These are phyloP conservation scores for Plantago elongata DNA, from an alignment of 257 asterid species.

Conservation along the genomic window DNA sequence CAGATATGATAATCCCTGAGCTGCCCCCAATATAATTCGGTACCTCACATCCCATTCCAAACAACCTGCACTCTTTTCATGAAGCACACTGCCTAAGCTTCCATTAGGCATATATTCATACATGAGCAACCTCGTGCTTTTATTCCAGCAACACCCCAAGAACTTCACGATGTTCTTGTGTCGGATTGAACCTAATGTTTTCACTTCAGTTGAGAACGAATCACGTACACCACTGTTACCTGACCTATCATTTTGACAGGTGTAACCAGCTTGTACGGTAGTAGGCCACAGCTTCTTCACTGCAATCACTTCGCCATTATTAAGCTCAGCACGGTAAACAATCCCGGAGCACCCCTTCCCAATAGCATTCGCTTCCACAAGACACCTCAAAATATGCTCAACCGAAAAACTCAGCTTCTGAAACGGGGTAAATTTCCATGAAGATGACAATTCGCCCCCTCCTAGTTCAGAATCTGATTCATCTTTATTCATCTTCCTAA, in stretches of 20 bases:
- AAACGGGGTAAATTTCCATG: constrained; percentile 70
- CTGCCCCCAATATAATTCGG: constrained; percentile 64
- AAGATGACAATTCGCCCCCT: constrained; percentile 31
- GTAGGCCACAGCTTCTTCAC: constrained; percentile 81
- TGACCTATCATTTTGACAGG: constrained; percentile 25
- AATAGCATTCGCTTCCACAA: constrained; percentile 61
- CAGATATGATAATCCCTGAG: constrained; percentile 74
- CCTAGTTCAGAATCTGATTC: constrained; percentile 60
- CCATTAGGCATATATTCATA: constrained; percentile 89
- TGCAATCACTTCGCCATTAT: constrained; percentile 59
- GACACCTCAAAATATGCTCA: constrained; percentile 46
- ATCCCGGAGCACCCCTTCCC: constrained; percentile 87
- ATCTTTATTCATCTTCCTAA: constrained; percentile 42
- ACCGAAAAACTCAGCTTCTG: constrained; percentile 64
- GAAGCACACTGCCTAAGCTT: constrained; percentile 73
- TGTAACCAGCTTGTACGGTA: constrained; percentile 28
- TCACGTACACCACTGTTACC: constrained; percentile 46
- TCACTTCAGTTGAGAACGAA: constrained; percentile 77
- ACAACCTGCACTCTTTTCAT: constrained; percentile 51
- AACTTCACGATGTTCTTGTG: constrained; percentile 83
- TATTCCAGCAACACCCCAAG: constrained; percentile 83
- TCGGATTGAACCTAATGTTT: constrained; percentile 70
- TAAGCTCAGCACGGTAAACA: constrained; percentile 63
- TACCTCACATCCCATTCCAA: constrained; percentile 84
- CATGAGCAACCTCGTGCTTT: constrained; percentile 65